A percentile compares a stretch with the other conserved stretches of the same genome.
Conservation (phyloP, 345 rosid species). For the Hypericum androsaemum region DNA sequence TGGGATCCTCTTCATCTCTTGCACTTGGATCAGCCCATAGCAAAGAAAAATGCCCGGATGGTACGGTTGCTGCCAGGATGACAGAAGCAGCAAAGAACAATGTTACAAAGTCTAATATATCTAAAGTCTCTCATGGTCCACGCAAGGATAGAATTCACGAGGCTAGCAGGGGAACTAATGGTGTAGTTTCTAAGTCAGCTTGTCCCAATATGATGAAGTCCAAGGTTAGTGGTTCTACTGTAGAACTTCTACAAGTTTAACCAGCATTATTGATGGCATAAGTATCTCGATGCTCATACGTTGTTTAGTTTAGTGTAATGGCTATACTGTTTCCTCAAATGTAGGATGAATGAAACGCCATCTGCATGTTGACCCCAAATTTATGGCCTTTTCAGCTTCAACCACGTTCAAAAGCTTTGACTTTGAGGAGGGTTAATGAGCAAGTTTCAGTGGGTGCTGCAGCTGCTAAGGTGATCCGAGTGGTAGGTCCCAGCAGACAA, state of each 20-base stretch:
- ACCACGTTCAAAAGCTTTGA: conserved; percentile 15
- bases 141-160: conserved; percentile 11
- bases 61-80: conserved; percentile 27
- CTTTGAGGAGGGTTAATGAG: conserved; percentile 18
- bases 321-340: too few species aligned
- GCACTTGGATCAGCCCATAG: conserved; percentile 9
- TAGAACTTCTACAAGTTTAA: not conserved
- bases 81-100: conserved; percentile 18
- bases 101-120: conserved; percentile 14
- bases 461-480: conserved; percentile 14
- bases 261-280: not conserved
- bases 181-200: conserved; percentile 14
- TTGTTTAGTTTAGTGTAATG: too few species aligned
- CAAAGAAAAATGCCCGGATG: conserved; percentile 34
- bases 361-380: conserved; percentile 2
- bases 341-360: not conserved
- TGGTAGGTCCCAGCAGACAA: conserved; percentile 10
- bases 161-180: conserved; percentile 12
- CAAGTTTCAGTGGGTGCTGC: conserved; percentile 9
- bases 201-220: conserved; percentile 16
- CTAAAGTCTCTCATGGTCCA: conserved; percentile 14
- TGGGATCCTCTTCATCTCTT: conserved; percentile 36
- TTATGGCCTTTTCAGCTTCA: conserved; percentile 25
- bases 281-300: not conserved
- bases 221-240: conserved; percentile 24